These are phyloP conservation scores for Pseudogymnoascus destructans DNA, from an alignment of 2,329 filamentous ascomycete species.

Conservation along the genomic window DNA sequence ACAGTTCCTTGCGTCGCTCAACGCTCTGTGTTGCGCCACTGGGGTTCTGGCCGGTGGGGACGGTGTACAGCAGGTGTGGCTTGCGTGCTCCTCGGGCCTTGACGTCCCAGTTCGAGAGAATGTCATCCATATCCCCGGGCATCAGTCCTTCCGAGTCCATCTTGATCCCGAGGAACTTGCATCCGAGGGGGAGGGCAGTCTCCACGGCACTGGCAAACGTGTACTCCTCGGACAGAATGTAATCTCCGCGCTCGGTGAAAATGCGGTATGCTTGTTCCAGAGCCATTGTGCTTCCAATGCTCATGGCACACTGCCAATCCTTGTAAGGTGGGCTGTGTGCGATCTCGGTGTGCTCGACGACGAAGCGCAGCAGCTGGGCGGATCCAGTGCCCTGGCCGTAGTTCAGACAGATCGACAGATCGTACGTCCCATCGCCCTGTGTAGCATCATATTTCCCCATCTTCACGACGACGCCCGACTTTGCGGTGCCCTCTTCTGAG, in stretches of 20 bases:
- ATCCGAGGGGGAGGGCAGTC: slow-evolving; percentile 48
- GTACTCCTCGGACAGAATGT: slow-evolving; percentile 77
- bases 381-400: slow-evolving; percentile 81
- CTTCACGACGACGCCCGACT: slow-evolving; percentile 45
- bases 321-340: slow-evolving; percentile 75
- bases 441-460: slow-evolving; percentile 76
- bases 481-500: slow-evolving; percentile 51
- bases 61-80: slow-evolving; percentile 55
- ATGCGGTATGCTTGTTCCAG: slow-evolving; percentile 76
- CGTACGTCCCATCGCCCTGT: slow-evolving; percentile 43
- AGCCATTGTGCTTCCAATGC: slow-evolving; percentile 72
- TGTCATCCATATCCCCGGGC: slow-evolving; percentile 45
- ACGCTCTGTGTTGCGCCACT: slow-evolving; percentile 56
- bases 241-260: slow-evolving; percentile 64
- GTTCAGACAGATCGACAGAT: slow-evolving; percentile 82
- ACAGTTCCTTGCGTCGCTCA: slow-evolving; percentile 46
- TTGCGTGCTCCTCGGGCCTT: slow-evolving; percentile 43
- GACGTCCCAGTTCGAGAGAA: slow-evolving; percentile 53
- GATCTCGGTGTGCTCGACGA: slow-evolving; percentile 92
- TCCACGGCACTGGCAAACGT: slow-evolving; percentile 67
- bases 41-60: slow-evolving; percentile 63
- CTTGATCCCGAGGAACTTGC: slow-evolving; percentile 45
- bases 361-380: slow-evolving; percentile 75
- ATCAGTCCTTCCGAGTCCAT: slow-evolving; percentile 56
- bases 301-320: slow-evolving; percentile 80